Conservation (phyloP, 768 basidiomycete species). For the Albatrellus ellisii region DNA sequence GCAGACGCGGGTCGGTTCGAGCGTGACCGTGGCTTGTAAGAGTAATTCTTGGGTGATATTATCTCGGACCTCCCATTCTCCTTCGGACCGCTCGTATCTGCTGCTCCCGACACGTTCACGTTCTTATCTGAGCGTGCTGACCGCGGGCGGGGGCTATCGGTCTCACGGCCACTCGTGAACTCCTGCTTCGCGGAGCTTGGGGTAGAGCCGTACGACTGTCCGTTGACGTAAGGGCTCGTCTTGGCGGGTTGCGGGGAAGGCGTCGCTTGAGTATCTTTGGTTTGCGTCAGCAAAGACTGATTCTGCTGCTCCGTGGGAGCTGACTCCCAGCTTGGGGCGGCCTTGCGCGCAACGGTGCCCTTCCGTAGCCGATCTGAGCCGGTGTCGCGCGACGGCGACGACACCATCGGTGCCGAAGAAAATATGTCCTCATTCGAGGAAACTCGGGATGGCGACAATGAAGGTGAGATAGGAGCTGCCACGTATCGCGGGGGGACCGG, state of each 20-base stretch:
- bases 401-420: not conserved
- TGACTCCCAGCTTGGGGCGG: conserved; percentile 19
- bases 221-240: not conserved
- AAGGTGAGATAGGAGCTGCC: conserved; percentile 9
- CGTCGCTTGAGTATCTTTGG: not conserved
- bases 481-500: conserved; percentile 10
- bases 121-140: too few relatives aligned
- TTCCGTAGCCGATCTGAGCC: conserved; percentile 17
- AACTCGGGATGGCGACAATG: conserved; percentile 7
- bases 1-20: not conserved
- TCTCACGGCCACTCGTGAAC: too few relatives aligned
- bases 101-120: too few relatives aligned
- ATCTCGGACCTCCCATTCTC: too few relatives aligned
- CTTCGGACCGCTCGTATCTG: too few relatives aligned
- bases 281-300: not conserved
- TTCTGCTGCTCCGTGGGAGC: conserved; percentile 6
- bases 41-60: too few relatives aligned
- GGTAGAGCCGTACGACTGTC: too few relatives aligned
- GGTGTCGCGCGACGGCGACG: not conserved
- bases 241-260: conserved; percentile 1
- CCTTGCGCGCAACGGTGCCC: conserved; percentile 19
- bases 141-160: too few relatives aligned
- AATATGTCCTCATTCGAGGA: conserved; percentile 8
- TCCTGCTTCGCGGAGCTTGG: too few relatives aligned
- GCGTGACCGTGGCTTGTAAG: too few relatives aligned